These are phyloP conservation scores for Stephanodiscus minutulus DNA, from an alignment of 108 stramenopile species.

Conservation along the genomic window DNA sequence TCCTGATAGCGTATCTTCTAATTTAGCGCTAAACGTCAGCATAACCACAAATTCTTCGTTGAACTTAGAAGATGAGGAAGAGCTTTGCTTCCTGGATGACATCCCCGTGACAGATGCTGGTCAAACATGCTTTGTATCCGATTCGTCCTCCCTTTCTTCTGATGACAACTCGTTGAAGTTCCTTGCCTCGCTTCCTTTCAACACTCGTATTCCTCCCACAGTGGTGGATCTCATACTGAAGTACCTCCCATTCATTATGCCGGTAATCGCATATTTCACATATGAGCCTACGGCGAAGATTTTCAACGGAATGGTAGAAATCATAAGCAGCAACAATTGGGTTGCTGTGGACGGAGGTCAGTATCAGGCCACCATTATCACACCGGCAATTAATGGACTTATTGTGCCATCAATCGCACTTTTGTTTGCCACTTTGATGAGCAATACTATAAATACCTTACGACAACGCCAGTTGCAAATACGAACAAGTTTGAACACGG, in stretches of 20 bases:
- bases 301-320: conserved; percentile 36
- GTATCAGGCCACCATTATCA: conserved; percentile 69
- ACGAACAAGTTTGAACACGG: conserved; percentile 61
- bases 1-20: neutral
- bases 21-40: neutral
- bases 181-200: conserved; percentile 6
- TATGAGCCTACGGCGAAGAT: conserved; percentile 40
- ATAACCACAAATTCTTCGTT: neutral
- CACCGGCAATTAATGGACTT: conserved; percentile 60
- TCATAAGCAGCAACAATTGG: conserved; percentile 50
- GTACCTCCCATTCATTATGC: conserved; percentile 43
- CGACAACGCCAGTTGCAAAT: conserved; percentile 63
- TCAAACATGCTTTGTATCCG: conserved; percentile 21
- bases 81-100: conserved; percentile 18
- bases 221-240: conserved; percentile 3
- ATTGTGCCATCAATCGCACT: conserved; percentile 55
- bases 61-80: conserved; percentile 12
- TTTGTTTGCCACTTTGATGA: conserved; percentile 56
- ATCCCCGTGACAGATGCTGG: conserved; percentile 14
- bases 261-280: conserved; percentile 41
- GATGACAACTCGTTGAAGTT: conserved; percentile 8
- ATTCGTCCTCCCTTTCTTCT: conserved; percentile 7
- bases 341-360: conserved; percentile 75
- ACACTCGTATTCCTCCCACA: conserved; percentile 16
- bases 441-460: conserved; percentile 58